Evolutionary conservation across 495 filamentous ascomycete species (phyloP), one percentile per base, ranked within the genome.

Genomic region (Platismatia glauca): DNA sequence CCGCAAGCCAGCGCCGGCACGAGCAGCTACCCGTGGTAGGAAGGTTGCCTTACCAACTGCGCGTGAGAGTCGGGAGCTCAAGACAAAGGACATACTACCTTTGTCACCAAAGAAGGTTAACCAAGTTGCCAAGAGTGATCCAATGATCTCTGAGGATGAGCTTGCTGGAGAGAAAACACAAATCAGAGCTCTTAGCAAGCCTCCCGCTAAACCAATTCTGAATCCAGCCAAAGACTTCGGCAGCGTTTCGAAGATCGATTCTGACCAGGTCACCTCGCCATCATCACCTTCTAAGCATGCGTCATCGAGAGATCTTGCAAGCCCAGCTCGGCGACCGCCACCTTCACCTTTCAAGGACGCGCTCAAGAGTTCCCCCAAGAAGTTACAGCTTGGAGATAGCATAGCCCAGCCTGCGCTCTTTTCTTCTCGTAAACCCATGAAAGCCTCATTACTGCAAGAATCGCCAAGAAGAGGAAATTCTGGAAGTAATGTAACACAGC

Each of bases 21-120:
- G 58, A 34, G 61, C 29, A 11, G 59, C 57, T 39, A 55, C 64
- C 18, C 61, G 67, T 48, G 59, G 59, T 31, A 70, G 46, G 29
- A 67, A 64, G 29, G 61, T 24, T 31, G 27, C 24, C 1, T 18
- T 55, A 20, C 15, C 52, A 44, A 50, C 52, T n/a, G 22, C 33
- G 18, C 46, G 61, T 15, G 31, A 31, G 24, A 35, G 66, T 20
- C 37, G 37, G 16, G 41, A 53, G 24, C 1, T 18, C 22, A n/a
- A 31, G 15, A 59, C 55, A 35, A 58, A 50, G 13, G 46, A 53
- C 12, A 24, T 57, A 18, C 41, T 58, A 58, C 80, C 80, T 33
- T 67, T 84, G n/a, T 82, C 81, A 9, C 81, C 81, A 8, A 83
- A 84, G 71, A 84, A 82, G 66, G 71, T 74, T 35, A 80, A 73